These are phyloP conservation scores for Aspergillus vadensis DNA, from an alignment of 2,329 filamentous ascomycete genomes.

Conservation along the genomic window DNA sequence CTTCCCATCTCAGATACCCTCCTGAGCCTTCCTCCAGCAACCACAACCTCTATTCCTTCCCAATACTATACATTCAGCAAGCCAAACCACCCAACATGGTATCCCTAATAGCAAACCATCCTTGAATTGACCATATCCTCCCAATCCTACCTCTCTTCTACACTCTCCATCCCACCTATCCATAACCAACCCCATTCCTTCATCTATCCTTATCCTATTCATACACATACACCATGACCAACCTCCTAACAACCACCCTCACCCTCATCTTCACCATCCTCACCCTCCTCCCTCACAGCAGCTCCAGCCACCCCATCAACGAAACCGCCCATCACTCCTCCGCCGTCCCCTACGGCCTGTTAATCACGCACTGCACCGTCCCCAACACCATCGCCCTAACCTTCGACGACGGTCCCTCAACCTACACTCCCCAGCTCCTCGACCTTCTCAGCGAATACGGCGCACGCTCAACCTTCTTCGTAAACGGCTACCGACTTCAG, in stretches of 20 bases:
- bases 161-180: not conserved
- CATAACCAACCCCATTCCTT: not conserved
- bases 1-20: not conserved
- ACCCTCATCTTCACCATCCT: slow-evolving; percentile 5
- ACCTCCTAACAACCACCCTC: slow-evolving; percentile 3
- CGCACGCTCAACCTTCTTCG: slow-evolving; percentile 67
- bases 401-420: slow-evolving; percentile 65
- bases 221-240: slow-evolving; percentile 10
- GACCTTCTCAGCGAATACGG: slow-evolving; percentile 59
- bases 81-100: not conserved
- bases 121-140: not conserved
- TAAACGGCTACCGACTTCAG: slow-evolving; percentile 47
- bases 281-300: not conserved
- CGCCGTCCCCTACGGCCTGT: slow-evolving; percentile 42
- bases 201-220: slow-evolving; percentile 9
- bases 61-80: not conserved
- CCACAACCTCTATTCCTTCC: not conserved
- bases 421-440: slow-evolving; percentile 62
- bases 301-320: slow-evolving; percentile 1
- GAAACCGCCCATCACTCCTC: not conserved
- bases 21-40: not conserved
- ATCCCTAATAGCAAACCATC: not conserved
- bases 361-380: slow-evolving; percentile 44
- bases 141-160: not conserved
- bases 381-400: slow-evolving; percentile 63